Conservation (phyloP, 192 early-diverging fungal genomes). For the Umbelopsis sp. region DNA sequence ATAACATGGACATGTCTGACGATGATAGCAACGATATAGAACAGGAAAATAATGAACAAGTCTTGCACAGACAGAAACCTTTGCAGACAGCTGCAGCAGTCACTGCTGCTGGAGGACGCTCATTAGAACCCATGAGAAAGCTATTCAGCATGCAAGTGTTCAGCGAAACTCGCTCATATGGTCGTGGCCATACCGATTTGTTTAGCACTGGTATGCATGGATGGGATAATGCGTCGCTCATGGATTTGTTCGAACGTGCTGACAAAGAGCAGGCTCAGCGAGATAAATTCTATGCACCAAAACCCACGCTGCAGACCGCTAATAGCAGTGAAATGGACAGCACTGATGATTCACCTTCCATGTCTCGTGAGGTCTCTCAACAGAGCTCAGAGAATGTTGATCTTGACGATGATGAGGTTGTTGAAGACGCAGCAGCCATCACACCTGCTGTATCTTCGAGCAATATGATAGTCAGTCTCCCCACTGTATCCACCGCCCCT, state of each 20-base stretch:
- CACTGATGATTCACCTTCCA: neutral
- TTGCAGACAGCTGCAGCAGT: constrained; percentile 38
- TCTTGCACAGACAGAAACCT: constrained; percentile 9
- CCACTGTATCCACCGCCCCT: neutral
- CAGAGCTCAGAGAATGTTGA: neutral
- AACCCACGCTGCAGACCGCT: neutral
- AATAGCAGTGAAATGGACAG: neutral
- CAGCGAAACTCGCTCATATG: constrained; percentile 1
- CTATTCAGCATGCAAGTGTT: constrained; percentile 36
- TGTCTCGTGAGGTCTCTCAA: neutral
- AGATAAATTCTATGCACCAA: constrained; percentile 8
- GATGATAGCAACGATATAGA: constrained; percentile 13
- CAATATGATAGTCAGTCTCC: neutral
- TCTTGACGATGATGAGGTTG: constrained; percentile 21
- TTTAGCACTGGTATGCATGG: constrained; percentile 12
- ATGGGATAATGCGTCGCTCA: neutral
- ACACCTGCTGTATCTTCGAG: neutral
- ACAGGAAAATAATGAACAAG: constrained; percentile 2
- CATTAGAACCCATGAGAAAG: constrained; percentile 34
- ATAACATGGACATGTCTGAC: constrained; percentile 22
- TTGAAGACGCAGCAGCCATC: constrained; percentile 18
- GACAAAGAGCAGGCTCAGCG: neutral
- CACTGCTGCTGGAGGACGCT: constrained; percentile 34
- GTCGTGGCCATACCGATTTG: neutral
- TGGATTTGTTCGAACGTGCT: constrained; percentile 20